A percentile compares a stretch with the other conserved stretches of the same genome.
These are phyloP conservation scores for Fraxinus platypoda DNA, from an alignment of 305 asterid genomes.

Conservation along the genomic window DNA sequence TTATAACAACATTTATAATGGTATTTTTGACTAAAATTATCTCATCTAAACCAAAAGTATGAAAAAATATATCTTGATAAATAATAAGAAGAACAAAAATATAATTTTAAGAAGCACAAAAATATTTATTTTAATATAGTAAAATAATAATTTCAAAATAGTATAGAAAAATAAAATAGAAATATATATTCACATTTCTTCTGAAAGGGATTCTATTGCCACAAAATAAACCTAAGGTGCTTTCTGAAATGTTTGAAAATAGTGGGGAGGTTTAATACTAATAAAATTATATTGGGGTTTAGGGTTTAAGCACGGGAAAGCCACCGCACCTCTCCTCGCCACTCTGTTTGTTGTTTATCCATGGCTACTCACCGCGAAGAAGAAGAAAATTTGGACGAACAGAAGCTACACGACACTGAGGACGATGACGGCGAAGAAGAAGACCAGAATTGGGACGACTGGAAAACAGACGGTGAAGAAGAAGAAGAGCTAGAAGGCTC, in stretches of 20 bases:
- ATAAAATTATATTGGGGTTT: constrained; percentile 15
- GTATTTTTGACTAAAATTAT: not conserved
- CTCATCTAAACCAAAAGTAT: not conserved
- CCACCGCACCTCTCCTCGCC: not conserved
- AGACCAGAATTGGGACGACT: constrained; percentile 81
- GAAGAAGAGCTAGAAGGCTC: constrained; percentile 37
- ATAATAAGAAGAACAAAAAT: not conserved
- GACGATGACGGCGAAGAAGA: constrained; percentile 40
- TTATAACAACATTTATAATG: not conserved
- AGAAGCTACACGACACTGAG: constrained; percentile 24
- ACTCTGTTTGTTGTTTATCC: constrained; percentile 4
- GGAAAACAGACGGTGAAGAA: constrained; percentile 49
- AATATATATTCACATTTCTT: not conserved
- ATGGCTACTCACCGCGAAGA: constrained; percentile 43
- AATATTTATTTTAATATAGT: not conserved
- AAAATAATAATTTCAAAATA: no score
- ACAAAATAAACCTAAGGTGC: not conserved
- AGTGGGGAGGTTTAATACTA: not conserved
- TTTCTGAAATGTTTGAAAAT: not conserved
- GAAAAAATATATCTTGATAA: no score
- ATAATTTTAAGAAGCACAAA: not conserved
- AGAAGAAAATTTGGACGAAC: constrained; percentile 17
- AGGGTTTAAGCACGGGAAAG: constrained; percentile 28
- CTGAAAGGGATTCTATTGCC: not conserved
- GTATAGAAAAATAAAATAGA: not conserved